These are phyloP conservation scores for Sicyos baderoa DNA, from an alignment of 306 rosid species.

Conservation along the genomic window DNA sequence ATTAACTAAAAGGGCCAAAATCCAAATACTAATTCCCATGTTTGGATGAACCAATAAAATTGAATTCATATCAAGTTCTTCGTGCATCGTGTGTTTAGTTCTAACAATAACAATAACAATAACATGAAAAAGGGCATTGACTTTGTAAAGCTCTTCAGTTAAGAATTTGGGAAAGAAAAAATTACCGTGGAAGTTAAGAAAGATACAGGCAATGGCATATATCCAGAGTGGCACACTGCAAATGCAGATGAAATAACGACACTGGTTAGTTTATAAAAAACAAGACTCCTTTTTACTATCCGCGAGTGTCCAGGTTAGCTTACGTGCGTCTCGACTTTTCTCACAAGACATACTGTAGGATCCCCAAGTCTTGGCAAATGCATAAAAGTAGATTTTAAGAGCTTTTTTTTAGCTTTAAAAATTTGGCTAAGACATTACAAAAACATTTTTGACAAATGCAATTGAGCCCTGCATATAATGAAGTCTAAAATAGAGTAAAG, in stretches of 20 bases:
- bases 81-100: neutral
- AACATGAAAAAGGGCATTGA: neutral
- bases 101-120: no score
- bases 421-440: no score
- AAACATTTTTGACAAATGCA: no score
- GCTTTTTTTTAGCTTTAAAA: no score
- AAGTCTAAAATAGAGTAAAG: constrained; percentile 13
- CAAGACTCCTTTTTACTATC: neutral
- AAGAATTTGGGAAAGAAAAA: constrained; percentile 9
- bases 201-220: constrained; percentile 68
- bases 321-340: no score
- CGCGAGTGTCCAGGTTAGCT: no score
- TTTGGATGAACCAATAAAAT: neutral
- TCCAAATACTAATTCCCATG: constrained; percentile 1
- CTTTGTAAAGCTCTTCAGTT: neutral
- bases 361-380: no score
- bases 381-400: no score
- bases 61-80: no score
- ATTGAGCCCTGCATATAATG: constrained; percentile 8
- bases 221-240: constrained; percentile 84
- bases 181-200: constrained; percentile 81
- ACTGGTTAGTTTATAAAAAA: constrained; percentile 17
- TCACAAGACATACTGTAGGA: no score
- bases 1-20: neutral
- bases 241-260: constrained; percentile 24